These are phyloP conservation scores for Nakaseomyces nivariensis DNA, from an alignment of 1,139 yeast genomes.

Conservation along the genomic window DNA sequence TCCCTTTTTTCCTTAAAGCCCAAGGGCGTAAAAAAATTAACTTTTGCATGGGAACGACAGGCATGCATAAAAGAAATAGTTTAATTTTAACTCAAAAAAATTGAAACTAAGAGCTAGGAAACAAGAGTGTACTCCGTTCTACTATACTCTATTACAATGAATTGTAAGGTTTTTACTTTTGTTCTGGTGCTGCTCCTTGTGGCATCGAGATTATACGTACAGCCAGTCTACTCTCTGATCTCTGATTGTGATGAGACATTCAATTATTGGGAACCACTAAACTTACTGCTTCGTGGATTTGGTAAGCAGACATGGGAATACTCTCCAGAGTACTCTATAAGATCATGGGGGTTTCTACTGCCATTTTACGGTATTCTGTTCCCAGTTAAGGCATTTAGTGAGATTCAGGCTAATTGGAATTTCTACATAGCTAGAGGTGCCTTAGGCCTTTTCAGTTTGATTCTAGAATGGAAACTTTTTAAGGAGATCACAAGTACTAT, in stretches of 20 bases:
- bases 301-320: constrained; percentile 98
- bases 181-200: constrained; percentile 12
- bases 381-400: constrained; percentile 9
- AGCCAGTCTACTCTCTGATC: constrained; percentile 33
- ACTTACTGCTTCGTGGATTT: constrained; percentile 63
- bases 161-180: background rate
- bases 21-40: too few relatives aligned
- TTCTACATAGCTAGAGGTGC: constrained; percentile 48
- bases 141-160: background rate
- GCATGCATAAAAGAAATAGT: too few relatives aligned
- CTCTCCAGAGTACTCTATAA: constrained; percentile 78
- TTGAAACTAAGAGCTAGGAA: too few relatives aligned
- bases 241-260: constrained; percentile 83
- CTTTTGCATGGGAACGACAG: too few relatives aligned
- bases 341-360: constrained; percentile 70
- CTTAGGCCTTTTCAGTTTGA: constrained; percentile 42
- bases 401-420: constrained; percentile 15
- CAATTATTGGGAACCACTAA: constrained; percentile 92
- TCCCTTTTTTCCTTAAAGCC: too few relatives aligned
- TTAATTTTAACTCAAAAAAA: too few relatives aligned
- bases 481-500: constrained; percentile 18
- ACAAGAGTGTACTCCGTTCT: too few relatives aligned
- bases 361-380: constrained; percentile 38
- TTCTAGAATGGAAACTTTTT: constrained; percentile 24
- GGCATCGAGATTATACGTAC: constrained; percentile 19